phyloP scores from a whole-genome alignment of 2,329 filamentous ascomycete species.

The Zarea fungicola region DNA sequence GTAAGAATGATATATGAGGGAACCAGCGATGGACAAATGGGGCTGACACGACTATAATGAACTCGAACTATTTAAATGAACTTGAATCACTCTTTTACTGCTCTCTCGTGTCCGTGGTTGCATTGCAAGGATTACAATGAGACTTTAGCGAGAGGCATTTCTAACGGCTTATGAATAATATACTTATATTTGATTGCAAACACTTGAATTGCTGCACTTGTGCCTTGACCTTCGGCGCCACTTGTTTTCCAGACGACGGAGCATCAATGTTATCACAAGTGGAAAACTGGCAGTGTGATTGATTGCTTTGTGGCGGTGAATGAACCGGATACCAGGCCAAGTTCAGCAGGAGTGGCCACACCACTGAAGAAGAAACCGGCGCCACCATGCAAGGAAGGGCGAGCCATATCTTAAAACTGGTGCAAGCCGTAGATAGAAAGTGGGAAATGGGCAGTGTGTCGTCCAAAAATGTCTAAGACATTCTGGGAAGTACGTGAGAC shows the following conservation, averaged over 20 bases:
- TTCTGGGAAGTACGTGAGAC: background rate
- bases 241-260: too few species aligned
- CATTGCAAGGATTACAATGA: background rate
- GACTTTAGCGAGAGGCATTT: background rate
- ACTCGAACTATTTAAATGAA: conserved; percentile 1
- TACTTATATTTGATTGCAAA: background rate
- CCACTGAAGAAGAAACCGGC: too few species aligned
- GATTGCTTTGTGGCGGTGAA: background rate
- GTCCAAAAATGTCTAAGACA: conserved; percentile 1
- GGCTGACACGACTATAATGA: conserved; percentile 13
- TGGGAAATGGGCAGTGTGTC: background rate
- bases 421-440: background rate
- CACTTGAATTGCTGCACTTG: background rate
- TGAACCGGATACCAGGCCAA: too few species aligned
- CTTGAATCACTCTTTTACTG: background rate
- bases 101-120: background rate
- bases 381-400: background rate
- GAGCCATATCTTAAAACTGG: background rate
- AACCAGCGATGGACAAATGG: conserved; percentile 8
- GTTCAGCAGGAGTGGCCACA: too few species aligned
- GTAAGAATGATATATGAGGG: conserved; percentile 5
- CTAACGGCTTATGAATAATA: conserved; percentile 6
- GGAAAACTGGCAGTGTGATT: too few species aligned
- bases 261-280: too few species aligned
- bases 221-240: too few species aligned